Percentiles rank a stretch among this genome's conserved stretches.
phyloP scores from a whole-genome alignment of 2,329 filamentous ascomycete genomes.

The Aspergillus floridensis region DNA sequence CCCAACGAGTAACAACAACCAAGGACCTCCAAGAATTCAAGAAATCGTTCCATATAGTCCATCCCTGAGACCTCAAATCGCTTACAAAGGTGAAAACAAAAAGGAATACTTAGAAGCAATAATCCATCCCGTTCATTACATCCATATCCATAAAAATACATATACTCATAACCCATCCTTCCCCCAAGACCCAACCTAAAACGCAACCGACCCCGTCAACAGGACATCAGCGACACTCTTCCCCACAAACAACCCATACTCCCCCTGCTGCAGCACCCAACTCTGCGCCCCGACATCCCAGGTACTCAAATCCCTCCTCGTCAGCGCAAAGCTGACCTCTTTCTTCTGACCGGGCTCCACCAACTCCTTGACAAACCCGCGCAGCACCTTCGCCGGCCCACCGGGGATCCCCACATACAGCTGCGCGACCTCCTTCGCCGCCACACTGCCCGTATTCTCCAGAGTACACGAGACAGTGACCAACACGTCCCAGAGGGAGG shows the following conservation, averaged over 20 bases:
- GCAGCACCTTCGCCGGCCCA: slow-evolving; percentile 36
- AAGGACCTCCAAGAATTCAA: no score
- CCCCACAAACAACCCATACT: slow-evolving; percentile 4
- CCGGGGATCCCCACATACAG: slow-evolving; percentile 53
- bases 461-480: slow-evolving; percentile 46
- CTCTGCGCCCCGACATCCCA: slow-evolving; percentile 35
- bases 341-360: slow-evolving; percentile 42
- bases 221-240: neutral
- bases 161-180: no score
- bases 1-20: no score
- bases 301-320: slow-evolving; percentile 34
- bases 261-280: slow-evolving; percentile 22
- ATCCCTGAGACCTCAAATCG: no score
- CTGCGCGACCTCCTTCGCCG: slow-evolving; percentile 54
- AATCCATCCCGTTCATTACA: no score
- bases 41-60: no score
- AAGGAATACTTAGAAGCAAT: no score
- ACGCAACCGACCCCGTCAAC: slow-evolving; percentile 3
- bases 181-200: neutral
- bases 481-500: slow-evolving; percentile 5
- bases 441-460: slow-evolving; percentile 49
- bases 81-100: no score
- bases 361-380: slow-evolving; percentile 53
- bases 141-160: no score
- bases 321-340: slow-evolving; percentile 47